A percentile compares a stretch with the other conserved stretches of the same genome.
These are phyloP conservation scores for Penicillium griseofulvum DNA, from an alignment of 2,329 filamentous ascomycete genomes.

Conservation along the genomic window DNA sequence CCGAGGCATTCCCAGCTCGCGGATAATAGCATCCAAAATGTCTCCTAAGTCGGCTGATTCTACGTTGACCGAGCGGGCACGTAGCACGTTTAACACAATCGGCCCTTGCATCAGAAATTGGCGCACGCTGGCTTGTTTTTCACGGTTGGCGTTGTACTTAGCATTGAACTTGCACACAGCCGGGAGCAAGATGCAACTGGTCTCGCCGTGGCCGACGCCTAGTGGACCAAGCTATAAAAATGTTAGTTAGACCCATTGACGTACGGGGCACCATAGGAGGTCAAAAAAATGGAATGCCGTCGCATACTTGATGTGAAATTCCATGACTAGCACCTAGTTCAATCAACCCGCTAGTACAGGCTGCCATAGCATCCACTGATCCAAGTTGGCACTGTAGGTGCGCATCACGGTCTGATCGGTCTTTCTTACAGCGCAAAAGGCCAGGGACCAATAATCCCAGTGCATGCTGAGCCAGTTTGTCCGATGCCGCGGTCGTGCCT, in stretches of 20 bases:
- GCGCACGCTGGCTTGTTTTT: constrained; percentile 43
- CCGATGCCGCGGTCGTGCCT: constrained; percentile 32
- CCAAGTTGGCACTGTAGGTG: constrained; percentile 51
- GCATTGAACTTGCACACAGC: constrained; percentile 58
- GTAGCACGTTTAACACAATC: constrained; percentile 39
- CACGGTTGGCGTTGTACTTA: constrained; percentile 41
- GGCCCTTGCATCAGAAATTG: constrained; percentile 42
- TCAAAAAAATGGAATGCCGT: no score
- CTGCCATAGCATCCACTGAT: constrained; percentile 53
- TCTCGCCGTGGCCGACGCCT: constrained; percentile 61
- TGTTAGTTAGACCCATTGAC: neutral
- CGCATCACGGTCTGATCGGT: constrained; percentile 41
- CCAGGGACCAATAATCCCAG: constrained; percentile 45
- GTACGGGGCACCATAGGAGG: no score
- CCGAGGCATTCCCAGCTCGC: constrained; percentile 54
- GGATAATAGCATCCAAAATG: constrained; percentile 52
- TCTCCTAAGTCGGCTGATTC: constrained; percentile 48
- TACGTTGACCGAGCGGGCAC: constrained; percentile 26
- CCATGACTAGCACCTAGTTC: constrained; percentile 53
- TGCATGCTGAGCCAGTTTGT: constrained; percentile 40
- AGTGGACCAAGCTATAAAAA: constrained; percentile 47
- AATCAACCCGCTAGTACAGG: constrained; percentile 40
- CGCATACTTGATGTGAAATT: constrained; percentile 51
- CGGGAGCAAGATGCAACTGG: constrained; percentile 56
- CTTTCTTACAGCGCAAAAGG: constrained; percentile 42